A percentile compares a stretch with the other conserved stretches of the same genome.
Conservation (phyloP, 2,329 filamentous ascomycete species). For the Phialophora verrucosa region DNA sequence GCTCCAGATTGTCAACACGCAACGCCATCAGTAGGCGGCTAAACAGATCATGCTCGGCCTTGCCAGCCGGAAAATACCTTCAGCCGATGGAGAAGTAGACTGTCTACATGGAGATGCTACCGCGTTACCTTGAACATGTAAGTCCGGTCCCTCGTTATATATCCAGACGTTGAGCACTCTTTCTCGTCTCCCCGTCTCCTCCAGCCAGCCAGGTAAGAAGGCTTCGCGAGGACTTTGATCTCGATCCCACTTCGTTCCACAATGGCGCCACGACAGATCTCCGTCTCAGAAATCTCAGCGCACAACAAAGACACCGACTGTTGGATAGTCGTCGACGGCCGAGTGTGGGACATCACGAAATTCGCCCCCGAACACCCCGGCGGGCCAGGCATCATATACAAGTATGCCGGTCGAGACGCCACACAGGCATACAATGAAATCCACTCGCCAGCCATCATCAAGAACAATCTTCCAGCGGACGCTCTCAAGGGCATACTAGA, state of each 20-base stretch:
- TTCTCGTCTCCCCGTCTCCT: neutral
- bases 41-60: conserved; percentile 1
- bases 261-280: conserved; percentile 28
- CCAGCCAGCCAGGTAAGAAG: neutral
- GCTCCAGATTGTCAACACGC: neutral
- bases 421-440: conserved; percentile 60
- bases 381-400: conserved; percentile 51
- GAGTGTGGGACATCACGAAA: conserved; percentile 70
- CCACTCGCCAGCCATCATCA: conserved; percentile 57
- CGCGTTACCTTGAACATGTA: neutral
- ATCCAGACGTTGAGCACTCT: neutral
- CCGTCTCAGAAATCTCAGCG: conserved; percentile 46
- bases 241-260: neutral
- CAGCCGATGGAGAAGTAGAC: neutral
- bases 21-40: conserved; percentile 7
- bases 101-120: neutral
- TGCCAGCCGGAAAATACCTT: conserved; percentile 10
- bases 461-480: conserved; percentile 49
- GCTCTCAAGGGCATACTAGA: conserved; percentile 60
- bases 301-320: conserved; percentile 59
- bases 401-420: conserved; percentile 61
- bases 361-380: conserved; percentile 70
- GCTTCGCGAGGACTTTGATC: neutral
- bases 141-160: neutral
- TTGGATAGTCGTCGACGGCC: conserved; percentile 72